These are phyloP conservation scores for Suhomyces yuchorum DNA, from an alignment of 1,139 yeast species.

Conservation along the genomic window DNA sequence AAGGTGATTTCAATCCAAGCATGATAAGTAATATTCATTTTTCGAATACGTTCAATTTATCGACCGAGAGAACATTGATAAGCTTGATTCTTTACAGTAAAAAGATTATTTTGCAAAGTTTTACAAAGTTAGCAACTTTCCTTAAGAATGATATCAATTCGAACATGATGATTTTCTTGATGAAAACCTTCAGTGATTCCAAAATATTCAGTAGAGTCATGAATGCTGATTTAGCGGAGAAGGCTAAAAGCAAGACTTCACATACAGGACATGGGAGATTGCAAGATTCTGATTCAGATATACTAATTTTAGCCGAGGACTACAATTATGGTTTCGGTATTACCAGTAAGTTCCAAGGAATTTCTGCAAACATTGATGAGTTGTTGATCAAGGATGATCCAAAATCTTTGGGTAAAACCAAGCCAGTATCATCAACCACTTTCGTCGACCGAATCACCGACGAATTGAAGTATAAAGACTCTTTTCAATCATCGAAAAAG, in stretches of 20 bases:
- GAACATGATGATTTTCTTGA: conserved; percentile 42
- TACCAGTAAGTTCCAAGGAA: conserved; percentile 35
- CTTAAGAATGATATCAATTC: conserved; percentile 44
- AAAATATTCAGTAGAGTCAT: conserved; percentile 33
- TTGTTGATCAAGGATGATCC: conserved; percentile 21
- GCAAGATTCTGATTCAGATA: conserved; percentile 29
- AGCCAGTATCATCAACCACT: not conserved
- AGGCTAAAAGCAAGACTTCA: conserved; percentile 23
- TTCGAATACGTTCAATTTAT: conserved; percentile 28
- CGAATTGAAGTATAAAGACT: conserved; percentile 11
- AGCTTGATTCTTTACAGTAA: conserved; percentile 40
- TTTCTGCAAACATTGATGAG: conserved; percentile 28
- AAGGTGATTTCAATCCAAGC: conserved; percentile 34
- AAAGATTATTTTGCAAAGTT: conserved; percentile 38
- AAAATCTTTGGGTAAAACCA: not conserved
- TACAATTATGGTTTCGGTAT: conserved; percentile 42
- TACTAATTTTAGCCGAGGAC: conserved; percentile 36
- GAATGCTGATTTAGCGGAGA: conserved; percentile 23
- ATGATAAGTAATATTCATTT: conserved; percentile 35
- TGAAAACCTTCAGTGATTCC: conserved; percentile 43
- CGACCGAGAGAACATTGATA: conserved; percentile 32
- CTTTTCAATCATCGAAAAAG: not conserved
- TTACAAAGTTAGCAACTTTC: conserved; percentile 31
- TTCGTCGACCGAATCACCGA: conserved; percentile 5
- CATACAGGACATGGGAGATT: conserved; percentile 12